phyloP scores from a whole-genome alignment of 352 stramenopile species.

The Globisporangium polare region DNA sequence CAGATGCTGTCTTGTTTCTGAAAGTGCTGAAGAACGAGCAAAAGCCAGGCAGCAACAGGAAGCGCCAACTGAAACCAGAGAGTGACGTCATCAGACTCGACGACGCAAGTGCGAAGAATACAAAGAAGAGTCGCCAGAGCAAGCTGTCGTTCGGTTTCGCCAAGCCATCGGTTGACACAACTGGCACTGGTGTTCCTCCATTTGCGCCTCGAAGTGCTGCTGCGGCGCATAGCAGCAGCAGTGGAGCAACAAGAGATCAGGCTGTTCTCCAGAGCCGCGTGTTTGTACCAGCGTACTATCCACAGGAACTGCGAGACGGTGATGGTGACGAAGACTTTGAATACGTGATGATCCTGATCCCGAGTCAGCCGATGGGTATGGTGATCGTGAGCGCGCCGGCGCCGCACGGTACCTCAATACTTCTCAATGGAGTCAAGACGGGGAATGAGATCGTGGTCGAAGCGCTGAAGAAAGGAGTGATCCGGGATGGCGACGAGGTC shows the following conservation, averaged over 20 bases:
- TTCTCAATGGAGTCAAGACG: slow-evolving; percentile 24
- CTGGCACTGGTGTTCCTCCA: not conserved
- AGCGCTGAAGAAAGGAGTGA: slow-evolving; percentile 44
- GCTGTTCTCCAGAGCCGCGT: slow-evolving; percentile 27
- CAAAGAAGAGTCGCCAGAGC: slow-evolving; percentile 32
- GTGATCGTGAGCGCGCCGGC: slow-evolving; percentile 23
- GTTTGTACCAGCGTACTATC: slow-evolving; percentile 31
- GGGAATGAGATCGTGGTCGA: slow-evolving; percentile 36
- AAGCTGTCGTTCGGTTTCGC: slow-evolving; percentile 26
- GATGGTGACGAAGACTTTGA: slow-evolving; percentile 32
- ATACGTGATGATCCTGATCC: slow-evolving; percentile 61
- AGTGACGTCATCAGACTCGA: not conserved
- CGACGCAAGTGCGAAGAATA: not conserved
- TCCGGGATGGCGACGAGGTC: slow-evolving; percentile 60
- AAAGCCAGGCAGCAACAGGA: not conserved
- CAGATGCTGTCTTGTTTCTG: not conserved
- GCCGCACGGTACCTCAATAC: slow-evolving; percentile 17
- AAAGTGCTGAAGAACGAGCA: slow-evolving; percentile 5
- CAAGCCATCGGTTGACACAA: slow-evolving; percentile 9
- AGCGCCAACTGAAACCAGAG: slow-evolving; percentile 7
- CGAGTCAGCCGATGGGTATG: slow-evolving; percentile 50
- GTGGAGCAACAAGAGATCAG: slow-evolving; percentile 3
- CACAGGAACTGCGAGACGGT: slow-evolving; percentile 17
- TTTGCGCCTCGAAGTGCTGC: not conserved
- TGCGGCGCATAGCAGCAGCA: slow-evolving; percentile 1